Evolutionary conservation across 495 filamentous ascomycete species (phyloP), one percentile per base, ranked within the genome.

Genomic region (Aspergillus coremiiformis): DNA sequence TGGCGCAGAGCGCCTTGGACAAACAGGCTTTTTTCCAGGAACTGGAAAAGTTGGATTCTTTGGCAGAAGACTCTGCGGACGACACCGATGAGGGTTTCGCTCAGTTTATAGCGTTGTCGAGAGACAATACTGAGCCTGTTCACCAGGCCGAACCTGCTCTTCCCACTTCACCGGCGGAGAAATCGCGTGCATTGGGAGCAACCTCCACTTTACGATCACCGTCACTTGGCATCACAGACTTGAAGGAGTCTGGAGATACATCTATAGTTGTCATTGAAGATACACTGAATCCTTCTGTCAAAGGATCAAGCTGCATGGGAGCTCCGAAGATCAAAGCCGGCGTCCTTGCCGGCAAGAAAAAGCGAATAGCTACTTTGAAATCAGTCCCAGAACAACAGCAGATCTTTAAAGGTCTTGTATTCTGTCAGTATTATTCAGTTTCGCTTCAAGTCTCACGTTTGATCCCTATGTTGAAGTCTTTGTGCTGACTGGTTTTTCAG

Each of bases 381-480:
- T 42, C 69, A 3, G 69, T 81, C 1, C 80, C 85, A 1, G 82
- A 84, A 49, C 62, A 72, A 4, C 70, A 80, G 49, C 78, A 81
- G 57, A 79, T 91, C 10, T 86, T 94, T 66, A 80, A 76, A 43
- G 78, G 71, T 0, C 62, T 87, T 14, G 68, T 66, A 0, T 88
- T 92, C 57, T 90, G 76, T 79, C 44, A 52, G 73, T 66, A 9
- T 1, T 37, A 29, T 45, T 1, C 12, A 33, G 17, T 23, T 14
- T 39, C 19, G 15, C 20, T 20, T 22, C 32, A 11, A 24, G 26
- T 20, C 30, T n/a, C 24, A 8, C 27, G 8, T 52, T 24, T 12
- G 9, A 17, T 0, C 7, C 26, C n/a, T n/a, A n/a, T n/a, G n/a
- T n/a, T n/a, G n/a, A n/a, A n/a, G 27, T 24, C 27, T 19, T 39